Evolutionary conservation across 164 flowering plant species (phyloP), one percentile per base, ranked within the genome.

Genomic region (Stephania japonica): DNA sequence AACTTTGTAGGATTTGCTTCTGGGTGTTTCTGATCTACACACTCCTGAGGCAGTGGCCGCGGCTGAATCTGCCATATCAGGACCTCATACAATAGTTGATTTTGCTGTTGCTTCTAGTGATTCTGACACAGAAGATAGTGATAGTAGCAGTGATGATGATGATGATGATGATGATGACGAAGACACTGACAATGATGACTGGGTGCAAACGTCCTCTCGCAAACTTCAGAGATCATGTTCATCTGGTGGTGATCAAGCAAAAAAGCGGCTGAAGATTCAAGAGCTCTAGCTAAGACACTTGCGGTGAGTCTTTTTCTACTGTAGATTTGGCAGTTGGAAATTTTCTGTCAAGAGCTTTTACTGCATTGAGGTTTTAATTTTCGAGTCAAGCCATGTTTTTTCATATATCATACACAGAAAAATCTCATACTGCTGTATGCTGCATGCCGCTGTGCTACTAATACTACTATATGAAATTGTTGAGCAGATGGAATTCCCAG

Each of bases 1-100:
- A 26, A 42, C 4, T 70, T 61, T 67, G 63, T 80, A 93, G 98
- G 96, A 94, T 78, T 80, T 94, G 82, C 84, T 89, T 90, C 82
- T 91, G 53, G 97, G 98, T 44, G 78, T 94, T 61, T 90, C 97
- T 70, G 97, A 94, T 81, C 91, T 94, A 67, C 85, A 91, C 67
- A 91, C 98, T 11, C 91, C 90, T 3, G 94, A 90, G 72, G 98
- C 98, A 12, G 84, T 94, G 62, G 90, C 88, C 14, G 97, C 97
- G n/a, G 96, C 97, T 24, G 93, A 94, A 83, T 80, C 90, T 74
- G 89, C 92, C 26, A 75, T 88, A 32, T 78, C 86, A 41, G 85
- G 90, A 69, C 49, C 75, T 65, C 85, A 78, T 62, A 86, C 86
- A 14, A 71, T 76, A 27, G 72, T 82, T 69, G 47, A 78, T 67